These are phyloP conservation scores for Exserohilum rostratum DNA, from an alignment of 2,329 filamentous ascomycete genomes.

Conservation along the genomic window DNA sequence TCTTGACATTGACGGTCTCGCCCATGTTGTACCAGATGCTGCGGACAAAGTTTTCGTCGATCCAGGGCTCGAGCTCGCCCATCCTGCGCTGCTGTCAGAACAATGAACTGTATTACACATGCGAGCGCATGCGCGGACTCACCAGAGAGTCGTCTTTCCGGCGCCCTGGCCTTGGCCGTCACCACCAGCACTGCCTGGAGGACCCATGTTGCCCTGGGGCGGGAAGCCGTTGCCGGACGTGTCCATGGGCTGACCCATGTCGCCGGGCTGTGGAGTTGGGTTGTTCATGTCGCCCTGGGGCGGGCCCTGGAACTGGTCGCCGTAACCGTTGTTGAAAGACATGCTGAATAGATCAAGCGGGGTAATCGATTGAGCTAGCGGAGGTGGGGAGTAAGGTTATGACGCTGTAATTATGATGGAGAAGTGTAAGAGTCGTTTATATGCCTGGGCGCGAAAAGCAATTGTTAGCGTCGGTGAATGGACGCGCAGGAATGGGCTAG, in stretches of 20 bases:
- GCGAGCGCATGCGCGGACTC: conserved; percentile 30
- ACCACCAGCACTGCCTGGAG: conserved; percentile 45
- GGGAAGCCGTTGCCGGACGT: conserved; percentile 58
- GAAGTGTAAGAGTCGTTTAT: conserved; percentile 29
- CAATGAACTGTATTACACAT: background rate
- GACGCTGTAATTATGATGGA: conserved; percentile 40
- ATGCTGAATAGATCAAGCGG: conserved; percentile 53
- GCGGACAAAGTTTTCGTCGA: conserved; percentile 98
- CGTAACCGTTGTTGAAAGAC: conserved; percentile 71
- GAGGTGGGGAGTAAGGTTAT: conserved; percentile 28
- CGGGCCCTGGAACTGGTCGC: conserved; percentile 64
- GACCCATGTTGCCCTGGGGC: conserved; percentile 55
- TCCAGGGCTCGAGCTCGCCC: conserved; percentile 98
- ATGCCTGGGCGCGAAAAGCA: conserved; percentile 29
- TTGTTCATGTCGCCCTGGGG: conserved; percentile 59
- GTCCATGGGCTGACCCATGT: conserved; percentile 65
- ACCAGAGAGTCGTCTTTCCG: conserved; percentile 61
- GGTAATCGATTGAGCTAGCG: conserved; percentile 21
- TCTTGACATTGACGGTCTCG: conserved; percentile 97
- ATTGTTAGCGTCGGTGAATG: conserved; percentile 37
- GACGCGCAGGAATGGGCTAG: conserved; percentile 16
- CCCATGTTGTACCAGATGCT: conserved; percentile 92
- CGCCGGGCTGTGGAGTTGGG: conserved; percentile 52
- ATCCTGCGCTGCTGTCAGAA: conserved; percentile 68
- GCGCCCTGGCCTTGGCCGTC: conserved; percentile 50